Base-by-base conservation (phyloP, 805 yeast species). In the Maudiozyma pseudohumilis region DNA sequence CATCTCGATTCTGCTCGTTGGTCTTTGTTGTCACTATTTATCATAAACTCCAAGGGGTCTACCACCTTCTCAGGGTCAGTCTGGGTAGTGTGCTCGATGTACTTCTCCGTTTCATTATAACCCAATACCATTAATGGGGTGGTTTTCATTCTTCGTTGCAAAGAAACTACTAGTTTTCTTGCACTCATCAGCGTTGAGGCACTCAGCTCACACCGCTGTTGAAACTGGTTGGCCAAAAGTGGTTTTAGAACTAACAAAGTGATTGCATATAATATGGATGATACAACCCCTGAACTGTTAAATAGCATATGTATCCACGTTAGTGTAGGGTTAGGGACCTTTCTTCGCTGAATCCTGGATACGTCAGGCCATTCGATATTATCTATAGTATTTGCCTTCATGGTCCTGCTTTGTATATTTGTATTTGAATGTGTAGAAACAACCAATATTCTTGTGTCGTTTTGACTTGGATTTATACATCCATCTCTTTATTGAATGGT, bases 51-150 rank as follows among this genome's bases (percentile, higher is more conserved):
- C 25, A 23, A 23, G 11, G 7, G 13, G 16, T 6, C 25, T 36
- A n/a, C 27, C 44, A 3, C 28, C 40, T 7, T 41, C 41, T 39
- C 37, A 5, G 59, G 52, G 5, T 36, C 2, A 4, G 61, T 56
- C 40, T 57, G 62, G 4, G 52, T 51, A 13, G 47, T 46, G 19
- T 54, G 43, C 13, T 55, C 59, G 11, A 53, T 38, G 8, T 62
- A 56, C 35, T 62, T 59, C 18, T 56, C 44, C 17, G 48, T 48
- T 20, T 63, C 68, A 27, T 65, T 65, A 43, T 64, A 64, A 17
- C 64, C 68, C 11, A 69, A 50, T 9, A 62, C 62, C n/a, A 69
- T 62, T 3, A 63, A 48, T 4, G 75, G 69, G 0, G 69, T 60
- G 20, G 35, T 40, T 16, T 48, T 49, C 27, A 59, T 44, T 13